Conservation (phyloP, 2,329 filamentous ascomycete genomes). For the Xylariaceae sp. region DNA sequence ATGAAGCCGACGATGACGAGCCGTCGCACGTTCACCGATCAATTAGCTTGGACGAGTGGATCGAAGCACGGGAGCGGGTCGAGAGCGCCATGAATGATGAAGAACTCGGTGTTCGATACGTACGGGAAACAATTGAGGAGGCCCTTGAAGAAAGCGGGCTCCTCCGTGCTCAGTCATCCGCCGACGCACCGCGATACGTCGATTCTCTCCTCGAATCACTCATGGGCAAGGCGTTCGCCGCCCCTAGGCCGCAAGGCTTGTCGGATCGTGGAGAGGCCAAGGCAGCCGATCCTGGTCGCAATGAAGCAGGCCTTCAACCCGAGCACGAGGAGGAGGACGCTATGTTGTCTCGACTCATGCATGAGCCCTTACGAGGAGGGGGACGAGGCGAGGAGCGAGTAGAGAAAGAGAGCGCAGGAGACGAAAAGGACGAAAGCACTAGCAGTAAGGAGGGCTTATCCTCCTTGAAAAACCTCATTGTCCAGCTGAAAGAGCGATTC, state of each 20-base stretch:
- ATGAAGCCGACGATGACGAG: constrained; percentile 3
- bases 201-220: constrained; percentile 44
- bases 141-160: constrained; percentile 49
- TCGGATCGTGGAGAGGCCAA: too few relatives aligned
- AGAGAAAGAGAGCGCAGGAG: constrained; percentile 8
- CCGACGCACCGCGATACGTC: constrained; percentile 41
- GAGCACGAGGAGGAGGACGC: too few relatives aligned
- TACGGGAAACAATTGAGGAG: constrained; percentile 47
- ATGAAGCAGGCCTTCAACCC: too few relatives aligned
- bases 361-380: constrained; percentile 8
- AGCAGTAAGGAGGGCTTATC: too few relatives aligned
- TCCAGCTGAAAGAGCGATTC: background rate
- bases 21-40: constrained; percentile 14
- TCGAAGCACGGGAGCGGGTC: constrained; percentile 46
- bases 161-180: constrained; percentile 34
- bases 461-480: background rate
- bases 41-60: constrained; percentile 38
- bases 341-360: too few relatives aligned
- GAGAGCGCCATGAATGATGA: constrained; percentile 53
- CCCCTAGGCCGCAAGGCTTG: too few relatives aligned
- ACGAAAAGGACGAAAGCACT: constrained; percentile 10
- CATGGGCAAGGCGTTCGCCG: constrained; percentile 27
- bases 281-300: too few relatives aligned
- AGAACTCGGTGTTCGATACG: constrained; percentile 41
- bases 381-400: constrained; percentile 9